Evolutionary conservation across 2,329 filamentous ascomycete species (phyloP).

Genomic region (Canariomyces notabilis): DNA sequence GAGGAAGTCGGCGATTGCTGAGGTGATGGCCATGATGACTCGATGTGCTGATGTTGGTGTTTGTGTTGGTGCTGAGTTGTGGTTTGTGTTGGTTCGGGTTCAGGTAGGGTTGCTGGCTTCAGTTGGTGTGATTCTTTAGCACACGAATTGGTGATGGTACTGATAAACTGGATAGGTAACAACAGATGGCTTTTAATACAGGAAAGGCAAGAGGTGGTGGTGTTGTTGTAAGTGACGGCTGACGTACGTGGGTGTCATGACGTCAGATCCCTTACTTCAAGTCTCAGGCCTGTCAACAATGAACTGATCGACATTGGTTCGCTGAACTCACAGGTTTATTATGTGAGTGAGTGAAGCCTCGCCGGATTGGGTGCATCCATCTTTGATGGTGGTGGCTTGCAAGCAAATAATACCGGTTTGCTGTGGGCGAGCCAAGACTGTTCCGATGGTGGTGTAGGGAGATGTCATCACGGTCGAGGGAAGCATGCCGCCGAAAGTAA

Average conservation of each 20-base stretch:
- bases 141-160: too few relatives aligned
- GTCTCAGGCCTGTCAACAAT: not conserved
- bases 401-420: not conserved
- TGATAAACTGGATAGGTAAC: not conserved
- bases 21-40: slow-evolving; percentile 24
- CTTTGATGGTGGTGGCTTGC: too few relatives aligned
- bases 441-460: too few relatives aligned
- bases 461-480: too few relatives aligned
- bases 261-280: slow-evolving; percentile 12
- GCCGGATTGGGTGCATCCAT: too few relatives aligned
- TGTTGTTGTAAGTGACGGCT: slow-evolving; percentile 1
- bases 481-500: too few relatives aligned
- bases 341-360: too few relatives aligned
- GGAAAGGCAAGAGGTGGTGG: not conserved
- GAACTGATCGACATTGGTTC: not conserved
- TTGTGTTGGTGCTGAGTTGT: not conserved
- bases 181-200: slow-evolving; percentile 7
- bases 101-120: not conserved
- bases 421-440: not conserved
- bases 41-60: not conserved
- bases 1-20: slow-evolving; percentile 25
- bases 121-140: too few relatives aligned
- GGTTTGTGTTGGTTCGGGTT: not conserved
- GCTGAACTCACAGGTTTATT: too few relatives aligned
- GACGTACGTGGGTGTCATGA: slow-evolving; percentile 10